A percentile compares a stretch with the other conserved stretches of the same genome.
phyloP scores from a whole-genome alignment of 2,329 filamentous ascomycete genomes.

The Xylaria hypoxylon region DNA sequence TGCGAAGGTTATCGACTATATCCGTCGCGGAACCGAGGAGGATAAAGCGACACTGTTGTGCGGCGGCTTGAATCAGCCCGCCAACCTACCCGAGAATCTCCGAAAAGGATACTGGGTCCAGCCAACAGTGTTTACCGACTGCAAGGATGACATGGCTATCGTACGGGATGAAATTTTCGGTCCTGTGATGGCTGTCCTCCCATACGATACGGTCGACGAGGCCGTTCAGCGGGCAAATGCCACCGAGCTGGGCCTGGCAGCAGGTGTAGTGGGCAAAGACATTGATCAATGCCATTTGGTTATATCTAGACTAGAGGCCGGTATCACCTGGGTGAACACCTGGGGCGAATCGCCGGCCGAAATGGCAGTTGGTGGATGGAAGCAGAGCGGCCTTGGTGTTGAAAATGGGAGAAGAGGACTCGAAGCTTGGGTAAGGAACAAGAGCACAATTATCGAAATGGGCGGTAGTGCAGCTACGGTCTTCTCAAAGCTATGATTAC shows the following conservation, averaged over 20 bases:
- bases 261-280: conserved; percentile 83
- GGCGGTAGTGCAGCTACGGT: conserved; percentile 76
- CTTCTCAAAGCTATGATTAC: conserved; percentile 74
- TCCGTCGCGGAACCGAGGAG: conserved; percentile 76
- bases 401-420: conserved; percentile 86
- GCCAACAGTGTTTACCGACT: conserved; percentile 88
- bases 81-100: conserved; percentile 61
- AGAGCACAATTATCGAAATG: conserved; percentile 89
- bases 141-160: conserved; percentile 84
- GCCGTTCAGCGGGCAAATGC: conserved; percentile 79
- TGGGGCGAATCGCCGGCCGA: conserved; percentile 94
- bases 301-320: conserved; percentile 77
- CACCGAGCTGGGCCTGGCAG: conserved; percentile 82
- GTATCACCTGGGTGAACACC: conserved; percentile 92
- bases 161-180: conserved; percentile 88
- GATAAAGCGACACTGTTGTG: conserved; percentile 80
- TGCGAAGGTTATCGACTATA: conserved; percentile 82
- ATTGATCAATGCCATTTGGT: conserved; percentile 79
- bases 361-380: conserved; percentile 94
- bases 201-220: conserved; percentile 77
- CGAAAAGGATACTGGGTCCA: conserved; percentile 82
- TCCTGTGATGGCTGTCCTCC: conserved; percentile 84
- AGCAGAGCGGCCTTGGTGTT: conserved; percentile 86
- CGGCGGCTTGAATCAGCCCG: conserved; percentile 73
- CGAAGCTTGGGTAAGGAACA: conserved; percentile 85